Evolutionary conservation across 1,284 basidiomycete genomes (phyloP).

Genomic region (Paramarasmius palmivorus): DNA sequence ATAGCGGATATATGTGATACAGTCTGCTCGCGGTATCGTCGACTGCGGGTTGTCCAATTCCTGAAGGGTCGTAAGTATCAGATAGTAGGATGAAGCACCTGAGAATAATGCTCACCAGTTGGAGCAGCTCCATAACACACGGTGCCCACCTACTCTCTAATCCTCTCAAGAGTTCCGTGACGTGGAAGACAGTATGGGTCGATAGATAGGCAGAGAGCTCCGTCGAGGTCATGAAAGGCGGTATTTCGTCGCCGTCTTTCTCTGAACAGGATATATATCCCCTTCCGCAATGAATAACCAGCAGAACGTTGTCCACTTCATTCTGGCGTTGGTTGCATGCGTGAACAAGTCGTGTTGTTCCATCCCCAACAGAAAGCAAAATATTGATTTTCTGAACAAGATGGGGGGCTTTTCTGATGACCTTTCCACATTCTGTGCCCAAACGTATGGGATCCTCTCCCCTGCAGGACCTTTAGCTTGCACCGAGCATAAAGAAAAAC

Average conservation of each 20-base stretch:
- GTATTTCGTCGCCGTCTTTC: neutral
- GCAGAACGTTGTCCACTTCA: neutral
- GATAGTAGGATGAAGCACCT: neutral
- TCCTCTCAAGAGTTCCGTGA: neutral
- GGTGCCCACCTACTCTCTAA: neutral
- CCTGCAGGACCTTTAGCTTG: neutral
- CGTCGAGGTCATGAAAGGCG: neutral
- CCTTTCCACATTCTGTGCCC: neutral
- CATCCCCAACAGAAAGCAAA: neutral
- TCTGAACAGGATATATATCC: neutral
- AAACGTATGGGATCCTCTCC: neutral
- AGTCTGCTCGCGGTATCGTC: neutral
- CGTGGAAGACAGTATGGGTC: neutral
- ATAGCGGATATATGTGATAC: slow-evolving; percentile 1
- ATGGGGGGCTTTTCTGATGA: neutral
- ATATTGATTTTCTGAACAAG: neutral
- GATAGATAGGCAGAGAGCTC: neutral
- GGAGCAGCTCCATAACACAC: slow-evolving; percentile 1
- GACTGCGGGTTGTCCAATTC: neutral
- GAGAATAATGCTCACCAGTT: neutral
- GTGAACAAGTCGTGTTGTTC: neutral
- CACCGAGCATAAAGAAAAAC: too few species aligned
- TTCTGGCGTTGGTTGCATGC: neutral
- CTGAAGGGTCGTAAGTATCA: neutral
- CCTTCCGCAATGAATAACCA: neutral